These are phyloP conservation scores for Suillus cothurnatus DNA, from an alignment of 768 basidiomycete species.

Conservation along the genomic window DNA sequence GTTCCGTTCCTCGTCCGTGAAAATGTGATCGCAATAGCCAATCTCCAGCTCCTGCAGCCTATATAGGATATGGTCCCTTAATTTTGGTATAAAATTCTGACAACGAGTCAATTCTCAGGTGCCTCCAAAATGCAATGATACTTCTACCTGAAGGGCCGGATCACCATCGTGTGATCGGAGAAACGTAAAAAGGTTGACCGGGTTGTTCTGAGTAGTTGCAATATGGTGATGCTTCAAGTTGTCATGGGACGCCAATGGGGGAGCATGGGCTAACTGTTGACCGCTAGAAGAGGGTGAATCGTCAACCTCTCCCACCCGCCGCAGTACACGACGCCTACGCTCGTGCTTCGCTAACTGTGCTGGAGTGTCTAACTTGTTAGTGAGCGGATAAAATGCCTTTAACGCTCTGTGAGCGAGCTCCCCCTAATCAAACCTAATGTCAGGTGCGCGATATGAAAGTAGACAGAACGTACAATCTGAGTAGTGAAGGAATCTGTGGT, in stretches of 20 bases:
- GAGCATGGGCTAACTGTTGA: fast-evolving
- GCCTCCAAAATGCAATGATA: background rate
- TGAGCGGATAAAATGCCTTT: background rate
- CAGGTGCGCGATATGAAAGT: background rate
- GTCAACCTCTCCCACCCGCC: background rate
- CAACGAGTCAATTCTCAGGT: background rate
- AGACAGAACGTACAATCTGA: slow-evolving; percentile 25
- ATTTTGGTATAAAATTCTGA: too few relatives aligned
- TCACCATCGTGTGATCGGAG: slow-evolving; percentile 20
- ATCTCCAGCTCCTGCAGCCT: too few relatives aligned
- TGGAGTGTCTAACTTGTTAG: background rate
- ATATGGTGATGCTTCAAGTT: slow-evolving; percentile 21
- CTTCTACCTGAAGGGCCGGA: slow-evolving; percentile 23
- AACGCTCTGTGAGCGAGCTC: background rate
- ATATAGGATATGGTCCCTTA: too few relatives aligned
- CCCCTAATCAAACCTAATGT: background rate
- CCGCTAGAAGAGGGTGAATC: background rate
- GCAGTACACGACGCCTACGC: background rate
- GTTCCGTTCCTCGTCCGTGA: too few relatives aligned
- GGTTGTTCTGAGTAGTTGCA: slow-evolving; percentile 8
- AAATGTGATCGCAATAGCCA: too few relatives aligned
- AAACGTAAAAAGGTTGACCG: background rate
- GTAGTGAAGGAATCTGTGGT: slow-evolving; percentile 41
- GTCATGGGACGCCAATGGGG: background rate
- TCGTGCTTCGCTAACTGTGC: background rate